phyloP scores from a whole-genome alignment of 2,329 filamentous ascomycete genomes.

The Arthrobotrys conoides region DNA sequence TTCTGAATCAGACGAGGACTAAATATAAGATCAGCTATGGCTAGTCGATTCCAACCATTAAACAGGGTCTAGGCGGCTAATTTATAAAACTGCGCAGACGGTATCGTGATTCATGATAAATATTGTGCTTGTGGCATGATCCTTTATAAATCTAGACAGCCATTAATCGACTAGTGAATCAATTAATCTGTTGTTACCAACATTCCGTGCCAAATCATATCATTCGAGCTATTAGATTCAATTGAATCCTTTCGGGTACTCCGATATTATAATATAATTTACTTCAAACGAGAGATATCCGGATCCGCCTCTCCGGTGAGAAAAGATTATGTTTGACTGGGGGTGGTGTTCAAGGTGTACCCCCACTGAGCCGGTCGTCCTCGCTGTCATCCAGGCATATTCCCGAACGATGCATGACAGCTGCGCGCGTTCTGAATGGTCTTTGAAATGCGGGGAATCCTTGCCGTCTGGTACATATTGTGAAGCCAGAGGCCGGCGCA shows the following conservation, averaged over 20 bases:
- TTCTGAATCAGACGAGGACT: background rate
- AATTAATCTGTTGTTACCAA: background rate
- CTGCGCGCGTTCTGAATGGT: background rate
- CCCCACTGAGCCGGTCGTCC: background rate
- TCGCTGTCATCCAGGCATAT: constrained; percentile 26
- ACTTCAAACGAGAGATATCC: background rate
- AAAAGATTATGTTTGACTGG: background rate
- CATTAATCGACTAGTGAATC: no score
- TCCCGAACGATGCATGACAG: constrained; percentile 25
- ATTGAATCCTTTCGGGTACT: background rate
- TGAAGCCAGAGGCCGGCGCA: constrained; percentile 16
- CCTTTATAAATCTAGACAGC: background rate
- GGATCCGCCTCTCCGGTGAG: background rate
- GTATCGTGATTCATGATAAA: background rate
- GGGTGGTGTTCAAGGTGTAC: background rate
- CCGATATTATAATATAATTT: constrained; percentile 10
- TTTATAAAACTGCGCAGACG: background rate
- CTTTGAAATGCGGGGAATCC: constrained; percentile 53
- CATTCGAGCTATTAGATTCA: no score
- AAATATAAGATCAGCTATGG: no score
- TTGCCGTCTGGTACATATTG: constrained; percentile 13
- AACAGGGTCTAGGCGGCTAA: no score
- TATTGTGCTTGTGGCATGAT: background rate
- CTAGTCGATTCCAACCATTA: no score
- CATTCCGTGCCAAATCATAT: background rate